A percentile compares a stretch with the other conserved stretches of the same genome.
These are phyloP conservation scores for Leccinum pellstonianum DNA, from an alignment of 768 basidiomycete genomes.

Conservation along the genomic window DNA sequence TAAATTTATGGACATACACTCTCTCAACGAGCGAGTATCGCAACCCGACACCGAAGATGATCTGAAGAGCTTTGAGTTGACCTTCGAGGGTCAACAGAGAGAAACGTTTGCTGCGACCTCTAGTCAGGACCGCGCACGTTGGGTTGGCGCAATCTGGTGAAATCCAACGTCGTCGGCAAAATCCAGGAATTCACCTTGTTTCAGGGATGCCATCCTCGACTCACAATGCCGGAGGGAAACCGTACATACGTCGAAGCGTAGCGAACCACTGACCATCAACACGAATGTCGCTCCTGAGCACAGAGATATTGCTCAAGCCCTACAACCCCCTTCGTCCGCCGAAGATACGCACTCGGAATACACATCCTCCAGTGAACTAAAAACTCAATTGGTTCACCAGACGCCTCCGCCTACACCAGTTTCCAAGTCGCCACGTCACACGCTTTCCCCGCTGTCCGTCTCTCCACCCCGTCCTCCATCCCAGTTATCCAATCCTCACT, in stretches of 20 bases:
- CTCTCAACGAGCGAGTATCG: conserved; percentile 49
- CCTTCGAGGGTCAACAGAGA: conserved; percentile 48
- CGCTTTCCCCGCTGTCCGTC: conserved; percentile 20
- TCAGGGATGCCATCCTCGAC: conserved; percentile 60
- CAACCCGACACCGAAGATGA: conserved; percentile 44
- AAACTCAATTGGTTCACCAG: conserved; percentile 4
- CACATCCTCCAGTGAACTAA: conserved; percentile 24
- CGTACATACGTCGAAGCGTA: not conserved
- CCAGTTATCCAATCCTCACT: conserved; percentile 25
- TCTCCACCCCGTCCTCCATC: conserved; percentile 27
- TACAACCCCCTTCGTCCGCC: conserved; percentile 12
- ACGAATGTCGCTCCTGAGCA: conserved; percentile 14
- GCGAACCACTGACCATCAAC: conserved; percentile 12
- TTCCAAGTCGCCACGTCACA: conserved; percentile 25
- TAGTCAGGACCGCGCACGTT: conserved; percentile 62
- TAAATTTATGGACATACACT: conserved; percentile 63
- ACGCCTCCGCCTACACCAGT: conserved; percentile 27
- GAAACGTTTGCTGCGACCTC: conserved; percentile 65
- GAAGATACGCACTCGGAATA: conserved; percentile 28
- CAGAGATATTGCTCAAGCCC: not conserved
- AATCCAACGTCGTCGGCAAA: conserved; percentile 9
- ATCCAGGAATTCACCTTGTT: conserved; percentile 1
- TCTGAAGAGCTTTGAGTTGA: conserved; percentile 61
- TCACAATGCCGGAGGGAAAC: conserved; percentile 27
- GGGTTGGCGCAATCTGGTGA: conserved; percentile 77